phyloP scores from a whole-genome alignment of 805 yeast genomes.

The Deakozyma indianensis region DNA sequence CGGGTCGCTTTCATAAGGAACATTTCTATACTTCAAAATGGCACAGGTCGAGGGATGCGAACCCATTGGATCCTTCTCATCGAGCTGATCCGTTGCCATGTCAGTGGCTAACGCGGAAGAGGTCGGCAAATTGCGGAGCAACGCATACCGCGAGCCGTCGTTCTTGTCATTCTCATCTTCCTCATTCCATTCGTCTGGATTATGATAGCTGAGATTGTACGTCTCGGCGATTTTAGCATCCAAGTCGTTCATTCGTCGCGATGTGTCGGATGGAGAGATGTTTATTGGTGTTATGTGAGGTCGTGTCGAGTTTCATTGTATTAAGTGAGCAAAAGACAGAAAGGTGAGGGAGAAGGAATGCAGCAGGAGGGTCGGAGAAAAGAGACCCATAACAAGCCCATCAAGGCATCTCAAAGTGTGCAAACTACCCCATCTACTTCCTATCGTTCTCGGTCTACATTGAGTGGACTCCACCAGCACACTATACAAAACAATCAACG shows the following conservation, averaged over 20 bases:
- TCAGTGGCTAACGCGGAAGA: not conserved
- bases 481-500: too few relatives aligned
- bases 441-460: too few relatives aligned
- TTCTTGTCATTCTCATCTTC: not conserved
- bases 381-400: too few relatives aligned
- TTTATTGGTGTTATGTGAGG: not conserved
- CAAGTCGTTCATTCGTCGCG: not conserved
- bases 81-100: constrained; percentile 5
- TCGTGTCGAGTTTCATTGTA: not conserved
- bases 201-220: not conserved
- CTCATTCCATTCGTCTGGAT: not conserved
- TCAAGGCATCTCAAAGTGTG: too few relatives aligned
- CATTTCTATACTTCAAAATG: constrained; percentile 26
- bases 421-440: too few relatives aligned
- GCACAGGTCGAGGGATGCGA: constrained; percentile 32
- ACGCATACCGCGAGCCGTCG: not conserved
- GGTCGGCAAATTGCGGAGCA: not conserved
- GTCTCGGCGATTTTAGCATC: not conserved
- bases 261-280: not conserved
- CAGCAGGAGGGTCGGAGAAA: too few relatives aligned
- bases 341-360: not conserved
- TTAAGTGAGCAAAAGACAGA: not conserved
- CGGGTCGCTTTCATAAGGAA: constrained; percentile 23
- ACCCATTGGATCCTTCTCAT: constrained; percentile 44
- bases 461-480: too few relatives aligned